Conservation (phyloP, 202 grass and related monocot species). For the Dendrocalamus latiflorus region DNA sequence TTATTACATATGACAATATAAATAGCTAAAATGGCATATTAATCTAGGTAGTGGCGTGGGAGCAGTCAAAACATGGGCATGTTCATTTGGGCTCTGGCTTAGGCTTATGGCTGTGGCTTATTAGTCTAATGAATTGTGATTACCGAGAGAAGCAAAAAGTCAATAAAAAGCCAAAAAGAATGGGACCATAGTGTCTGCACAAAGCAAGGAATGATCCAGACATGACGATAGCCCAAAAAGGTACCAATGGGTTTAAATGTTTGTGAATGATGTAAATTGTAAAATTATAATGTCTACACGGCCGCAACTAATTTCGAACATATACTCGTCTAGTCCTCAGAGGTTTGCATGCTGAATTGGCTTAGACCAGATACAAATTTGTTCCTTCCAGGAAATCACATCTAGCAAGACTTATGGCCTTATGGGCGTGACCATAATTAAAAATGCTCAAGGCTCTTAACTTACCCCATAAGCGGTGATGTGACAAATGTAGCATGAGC, state of each 20-base stretch:
- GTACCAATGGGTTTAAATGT: background rate
- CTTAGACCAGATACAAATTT: slow-evolving; percentile 9
- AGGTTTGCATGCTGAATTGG: background rate
- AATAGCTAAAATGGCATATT: background rate
- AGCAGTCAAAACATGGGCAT: slow-evolving; percentile 3
- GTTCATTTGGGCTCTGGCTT: no score
- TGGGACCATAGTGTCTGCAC: background rate
- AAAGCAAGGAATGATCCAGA: background rate
- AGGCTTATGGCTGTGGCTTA: no score
- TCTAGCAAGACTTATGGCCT: background rate
- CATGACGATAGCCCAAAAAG: background rate
- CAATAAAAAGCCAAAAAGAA: no score
- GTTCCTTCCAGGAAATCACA: slow-evolving; percentile 8
- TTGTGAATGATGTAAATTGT: background rate
- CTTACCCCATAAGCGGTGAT: background rate
- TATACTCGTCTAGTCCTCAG: background rate
- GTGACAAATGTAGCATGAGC: background rate
- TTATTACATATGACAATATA: background rate
- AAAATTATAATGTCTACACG: background rate
- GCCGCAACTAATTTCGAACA: background rate
- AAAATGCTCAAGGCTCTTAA: background rate
- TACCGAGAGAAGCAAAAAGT: no score
- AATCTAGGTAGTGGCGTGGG: background rate
- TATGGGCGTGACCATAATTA: background rate
- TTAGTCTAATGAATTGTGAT: no score